Percentiles rank a stretch among this genome's conserved stretches.
These are phyloP conservation scores for Kandelia obovata DNA, from an alignment of 345 rosid species.

Conservation along the genomic window DNA sequence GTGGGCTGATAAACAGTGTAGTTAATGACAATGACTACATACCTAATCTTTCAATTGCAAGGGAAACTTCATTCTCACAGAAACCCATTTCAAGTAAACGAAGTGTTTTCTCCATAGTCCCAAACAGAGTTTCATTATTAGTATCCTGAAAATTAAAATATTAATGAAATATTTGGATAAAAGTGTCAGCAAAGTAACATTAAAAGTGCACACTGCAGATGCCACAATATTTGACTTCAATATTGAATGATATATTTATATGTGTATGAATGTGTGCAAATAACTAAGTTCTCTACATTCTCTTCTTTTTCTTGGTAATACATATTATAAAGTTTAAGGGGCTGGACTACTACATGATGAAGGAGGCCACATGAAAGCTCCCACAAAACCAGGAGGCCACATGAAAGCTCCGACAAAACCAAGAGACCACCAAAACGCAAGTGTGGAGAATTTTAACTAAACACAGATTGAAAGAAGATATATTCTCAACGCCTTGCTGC, in stretches of 20 bases:
- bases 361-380: no score
- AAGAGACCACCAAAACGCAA: no score
- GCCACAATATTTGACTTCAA: neutral
- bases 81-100: slow-evolving; percentile 87
- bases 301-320: neutral
- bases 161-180: slow-evolving; percentile 5
- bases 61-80: slow-evolving; percentile 75
- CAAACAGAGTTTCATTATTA: slow-evolving; percentile 60
- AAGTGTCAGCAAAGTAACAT: neutral
- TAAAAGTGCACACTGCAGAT: neutral
- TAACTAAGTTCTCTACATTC: neutral
- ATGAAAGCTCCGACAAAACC: no score
- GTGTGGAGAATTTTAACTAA: no score
- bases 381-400: no score
- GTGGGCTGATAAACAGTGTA: slow-evolving; percentile 2
- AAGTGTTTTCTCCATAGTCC: slow-evolving; percentile 84
- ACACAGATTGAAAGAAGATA: no score
- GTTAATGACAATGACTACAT: slow-evolving; percentile 24
- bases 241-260: neutral
- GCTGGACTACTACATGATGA: no score
- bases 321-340: neutral
- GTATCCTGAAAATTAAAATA: slow-evolving; percentile 37
- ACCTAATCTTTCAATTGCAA: slow-evolving; percentile 83
- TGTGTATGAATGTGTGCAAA: neutral
- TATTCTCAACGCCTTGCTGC: no score